Conservation (phyloP, 192 early-diverging fungal species). For the Backusella tarrabulga region DNA sequence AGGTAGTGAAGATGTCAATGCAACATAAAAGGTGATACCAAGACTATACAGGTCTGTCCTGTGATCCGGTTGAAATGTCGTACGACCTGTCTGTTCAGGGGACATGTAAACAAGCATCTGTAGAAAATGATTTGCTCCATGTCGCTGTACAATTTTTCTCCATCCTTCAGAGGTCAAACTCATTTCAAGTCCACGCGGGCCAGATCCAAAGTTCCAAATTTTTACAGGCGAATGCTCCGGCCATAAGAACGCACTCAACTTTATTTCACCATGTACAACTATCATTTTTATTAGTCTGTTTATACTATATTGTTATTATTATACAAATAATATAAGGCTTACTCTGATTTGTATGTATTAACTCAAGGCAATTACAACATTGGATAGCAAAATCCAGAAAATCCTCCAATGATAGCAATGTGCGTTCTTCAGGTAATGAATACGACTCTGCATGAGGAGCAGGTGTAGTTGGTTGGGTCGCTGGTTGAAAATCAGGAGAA, state of each 20-base stretch:
- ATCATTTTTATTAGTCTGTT: neutral
- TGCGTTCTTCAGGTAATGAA: neutral
- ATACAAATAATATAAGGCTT: neutral
- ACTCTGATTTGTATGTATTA: slow-evolving; percentile 32
- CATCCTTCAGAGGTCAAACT: slow-evolving; percentile 25
- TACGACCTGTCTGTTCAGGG: slow-evolving; percentile 36
- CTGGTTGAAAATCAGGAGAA: neutral
- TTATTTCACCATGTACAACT: slow-evolving; percentile 36
- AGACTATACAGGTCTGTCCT: slow-evolving; percentile 37
- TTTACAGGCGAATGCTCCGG: slow-evolving; percentile 8
- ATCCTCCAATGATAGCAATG: neutral
- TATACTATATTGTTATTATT: neutral
- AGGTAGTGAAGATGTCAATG: slow-evolving; percentile 23
- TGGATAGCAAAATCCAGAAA: slow-evolving; percentile 34
- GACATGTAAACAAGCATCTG: slow-evolving; percentile 31
- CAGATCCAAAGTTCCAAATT: slow-evolving; percentile 28
- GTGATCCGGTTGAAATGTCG: slow-evolving; percentile 32
- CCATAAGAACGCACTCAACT: slow-evolving; percentile 27
- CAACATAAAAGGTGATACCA: slow-evolving; percentile 32
- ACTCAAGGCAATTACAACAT: slow-evolving; percentile 32
- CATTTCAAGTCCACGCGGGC: slow-evolving; percentile 18
- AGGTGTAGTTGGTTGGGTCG: neutral
- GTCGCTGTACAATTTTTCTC: slow-evolving; percentile 15
- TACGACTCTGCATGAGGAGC: neutral
- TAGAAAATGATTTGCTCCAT: slow-evolving; percentile 13